Evolutionary conservation across 768 basidiomycete genomes (phyloP).

Genomic region (Rhodosporidiobolus odoratus): DNA sequence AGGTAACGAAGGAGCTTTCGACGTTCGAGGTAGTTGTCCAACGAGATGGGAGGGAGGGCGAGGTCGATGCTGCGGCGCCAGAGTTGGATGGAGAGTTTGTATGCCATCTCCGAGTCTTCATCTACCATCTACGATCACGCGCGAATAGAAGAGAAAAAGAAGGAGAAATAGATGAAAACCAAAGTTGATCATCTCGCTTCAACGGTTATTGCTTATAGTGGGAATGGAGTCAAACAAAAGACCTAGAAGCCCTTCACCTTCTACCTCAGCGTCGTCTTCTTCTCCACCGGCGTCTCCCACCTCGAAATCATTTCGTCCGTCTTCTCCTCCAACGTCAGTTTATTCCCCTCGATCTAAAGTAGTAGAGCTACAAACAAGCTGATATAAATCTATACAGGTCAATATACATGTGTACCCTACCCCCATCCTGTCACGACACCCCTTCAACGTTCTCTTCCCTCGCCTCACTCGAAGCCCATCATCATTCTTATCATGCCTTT

Average conservation of each 20-base stretch:
- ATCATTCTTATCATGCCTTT: constrained; percentile 27
- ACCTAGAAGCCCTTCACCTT: not conserved
- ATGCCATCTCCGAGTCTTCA: no score
- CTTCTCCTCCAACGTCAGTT: not conserved
- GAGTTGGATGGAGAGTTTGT: no score
- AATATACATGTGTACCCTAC: constrained; percentile 28
- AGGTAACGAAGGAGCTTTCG: no score
- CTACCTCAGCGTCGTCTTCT: not conserved
- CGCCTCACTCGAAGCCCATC: constrained; percentile 15
- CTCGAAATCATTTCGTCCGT: not conserved
- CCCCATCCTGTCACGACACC: constrained; percentile 23
- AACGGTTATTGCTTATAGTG: no score
- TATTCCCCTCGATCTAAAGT: not conserved
- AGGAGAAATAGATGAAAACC: no score
- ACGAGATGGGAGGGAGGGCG: no score
- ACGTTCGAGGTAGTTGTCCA: no score
- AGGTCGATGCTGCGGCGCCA: no score
- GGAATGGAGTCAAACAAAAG: constrained; percentile 1
- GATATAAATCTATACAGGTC: not conserved
- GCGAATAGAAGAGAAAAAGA: no score
- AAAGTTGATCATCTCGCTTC: no score
- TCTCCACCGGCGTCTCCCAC: not conserved
- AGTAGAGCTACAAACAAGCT: not conserved
- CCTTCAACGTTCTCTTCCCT: constrained; percentile 9
- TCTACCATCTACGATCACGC: no score